Percentiles rank a stretch among this genome's conserved stretches.
Evolutionary conservation across 2,329 filamentous ascomycete genomes (phyloP).

Genomic region (Pyricularia sp.): DNA sequence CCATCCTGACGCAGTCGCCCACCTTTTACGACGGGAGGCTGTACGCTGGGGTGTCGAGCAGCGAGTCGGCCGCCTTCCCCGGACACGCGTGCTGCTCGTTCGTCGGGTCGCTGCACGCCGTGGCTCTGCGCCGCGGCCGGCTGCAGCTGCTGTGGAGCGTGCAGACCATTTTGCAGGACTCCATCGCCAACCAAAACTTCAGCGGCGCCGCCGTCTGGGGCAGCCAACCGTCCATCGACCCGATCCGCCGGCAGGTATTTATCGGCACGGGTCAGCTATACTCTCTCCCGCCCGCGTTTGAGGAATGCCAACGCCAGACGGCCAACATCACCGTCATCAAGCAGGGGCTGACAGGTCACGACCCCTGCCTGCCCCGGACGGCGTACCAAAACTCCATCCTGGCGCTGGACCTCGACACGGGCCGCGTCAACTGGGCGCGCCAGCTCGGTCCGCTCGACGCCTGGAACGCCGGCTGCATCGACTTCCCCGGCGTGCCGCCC

Average conservation of each 20-base stretch:
- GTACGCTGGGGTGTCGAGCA: conserved; percentile 19
- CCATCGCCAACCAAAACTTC: conserved; percentile 9
- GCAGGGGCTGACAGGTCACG: conserved; percentile 7
- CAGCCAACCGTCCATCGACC: conserved; percentile 20
- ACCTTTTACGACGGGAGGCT: conserved; percentile 18
- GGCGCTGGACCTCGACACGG: conserved; percentile 15
- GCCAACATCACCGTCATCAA: conserved; percentile 2
- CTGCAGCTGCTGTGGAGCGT: conserved; percentile 15
- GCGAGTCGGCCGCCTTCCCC: conserved; percentile 14
- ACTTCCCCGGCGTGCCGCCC: neutral
- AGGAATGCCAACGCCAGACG: conserved; percentile 14
- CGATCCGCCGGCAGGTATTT: conserved; percentile 15
- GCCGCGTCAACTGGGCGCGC: conserved; percentile 17
- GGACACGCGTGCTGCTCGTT: conserved; percentile 21
- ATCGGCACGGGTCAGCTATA: conserved; percentile 22
- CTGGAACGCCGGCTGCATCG: conserved; percentile 13
- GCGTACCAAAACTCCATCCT: conserved; percentile 19
- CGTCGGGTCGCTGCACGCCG: conserved; percentile 16
- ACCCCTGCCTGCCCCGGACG: conserved; percentile 13
- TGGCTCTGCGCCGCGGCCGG: conserved; percentile 11
- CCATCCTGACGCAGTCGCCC: conserved; percentile 17
- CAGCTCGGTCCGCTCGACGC: conserved; percentile 14
- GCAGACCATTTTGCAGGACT: conserved; percentile 7
- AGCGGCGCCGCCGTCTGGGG: conserved; percentile 20
- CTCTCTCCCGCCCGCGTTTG: conserved; percentile 11